Conservation (phyloP, 805 yeast species). For the Saccharomyces eubayanus region DNA sequence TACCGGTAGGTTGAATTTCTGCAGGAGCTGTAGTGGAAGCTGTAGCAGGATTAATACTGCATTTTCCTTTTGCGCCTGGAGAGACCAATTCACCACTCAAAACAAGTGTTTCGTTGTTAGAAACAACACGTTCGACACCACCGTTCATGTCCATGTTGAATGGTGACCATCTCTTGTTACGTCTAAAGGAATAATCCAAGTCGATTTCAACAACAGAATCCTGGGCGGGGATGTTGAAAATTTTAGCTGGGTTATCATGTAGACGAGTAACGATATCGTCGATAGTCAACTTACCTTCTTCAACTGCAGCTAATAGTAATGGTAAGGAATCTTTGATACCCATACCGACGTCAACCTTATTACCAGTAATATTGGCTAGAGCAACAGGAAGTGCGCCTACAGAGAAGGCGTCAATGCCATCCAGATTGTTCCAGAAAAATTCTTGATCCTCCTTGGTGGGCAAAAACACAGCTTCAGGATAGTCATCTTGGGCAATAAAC, state of each 20-base stretch:
- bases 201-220: conserved; percentile 69
- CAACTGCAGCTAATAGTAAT: conserved; percentile 70
- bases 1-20: conserved; percentile 33
- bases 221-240: conserved; percentile 77
- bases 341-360: conserved; percentile 56
- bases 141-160: conserved; percentile 55
- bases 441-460: conserved; percentile 77
- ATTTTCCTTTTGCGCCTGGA: conserved; percentile 53
- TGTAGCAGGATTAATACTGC: conserved; percentile 40
- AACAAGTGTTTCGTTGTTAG: conserved; percentile 70
- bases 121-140: conserved; percentile 79
- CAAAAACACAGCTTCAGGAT: conserved; percentile 61
- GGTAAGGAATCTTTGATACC: conserved; percentile 80
- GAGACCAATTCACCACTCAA: conserved; percentile 72
- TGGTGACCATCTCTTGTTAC: conserved; percentile 45
- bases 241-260: conserved; percentile 72
- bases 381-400: conserved; percentile 72
- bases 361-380: conserved; percentile 57
- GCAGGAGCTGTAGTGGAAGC: conserved; percentile 27
- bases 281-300: conserved; percentile 59
- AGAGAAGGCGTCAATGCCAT: conserved; percentile 75
- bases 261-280: conserved; percentile 64
- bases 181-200: conserved; percentile 51
- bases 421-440: conserved; percentile 71
- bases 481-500: conserved; percentile 65